Evolutionary conservation across 2,329 filamentous ascomycete species (phyloP).

Genomic region (Claviceps purpurea): DNA sequence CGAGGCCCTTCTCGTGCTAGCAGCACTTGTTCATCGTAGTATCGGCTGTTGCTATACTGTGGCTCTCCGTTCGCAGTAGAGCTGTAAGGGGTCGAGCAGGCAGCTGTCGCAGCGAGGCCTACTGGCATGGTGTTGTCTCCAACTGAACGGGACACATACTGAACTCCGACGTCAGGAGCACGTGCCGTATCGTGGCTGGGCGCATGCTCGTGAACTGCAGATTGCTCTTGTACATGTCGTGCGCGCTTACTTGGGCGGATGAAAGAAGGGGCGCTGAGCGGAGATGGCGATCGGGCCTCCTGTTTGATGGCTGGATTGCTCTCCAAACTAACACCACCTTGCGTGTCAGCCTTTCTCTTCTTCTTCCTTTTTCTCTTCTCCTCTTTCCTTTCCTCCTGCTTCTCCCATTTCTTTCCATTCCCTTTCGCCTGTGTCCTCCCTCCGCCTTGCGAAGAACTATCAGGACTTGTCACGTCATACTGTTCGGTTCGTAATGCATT

Average conservation of each 20-base stretch:
- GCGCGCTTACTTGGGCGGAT: constrained; percentile 44
- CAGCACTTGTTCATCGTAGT: constrained; percentile 19
- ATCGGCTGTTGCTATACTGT: constrained; percentile 19
- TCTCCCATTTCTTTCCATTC: constrained; percentile 31
- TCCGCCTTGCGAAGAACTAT: constrained; percentile 44
- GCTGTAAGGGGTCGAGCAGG: constrained; percentile 10
- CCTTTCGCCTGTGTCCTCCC: constrained; percentile 34
- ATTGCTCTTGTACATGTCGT: constrained; percentile 31
- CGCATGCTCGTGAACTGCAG: constrained; percentile 20
- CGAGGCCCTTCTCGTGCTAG: constrained; percentile 15
- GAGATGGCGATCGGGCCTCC: constrained; percentile 52
- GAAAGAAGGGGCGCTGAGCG: constrained; percentile 38
- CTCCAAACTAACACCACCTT: constrained; percentile 32
- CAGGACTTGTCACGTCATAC: constrained; percentile 38
- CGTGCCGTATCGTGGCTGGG: constrained; percentile 28
- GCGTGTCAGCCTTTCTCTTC: constrained; percentile 37
- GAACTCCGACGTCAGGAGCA: constrained; percentile 22
- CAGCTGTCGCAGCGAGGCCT: background rate
- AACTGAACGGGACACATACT: constrained; percentile 16
- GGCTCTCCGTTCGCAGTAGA: constrained; percentile 14
- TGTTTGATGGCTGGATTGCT: constrained; percentile 45
- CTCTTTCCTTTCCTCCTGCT: constrained; percentile 36
- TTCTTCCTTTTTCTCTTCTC: constrained; percentile 28
- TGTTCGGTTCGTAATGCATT: constrained; percentile 40
- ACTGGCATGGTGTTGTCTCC: constrained; percentile 15